Evolutionary conservation across 1,284 basidiomycete genomes (phyloP), one percentile per base, ranked within the genome.

Genomic region (Boletellus dicymbophilus): DNA sequence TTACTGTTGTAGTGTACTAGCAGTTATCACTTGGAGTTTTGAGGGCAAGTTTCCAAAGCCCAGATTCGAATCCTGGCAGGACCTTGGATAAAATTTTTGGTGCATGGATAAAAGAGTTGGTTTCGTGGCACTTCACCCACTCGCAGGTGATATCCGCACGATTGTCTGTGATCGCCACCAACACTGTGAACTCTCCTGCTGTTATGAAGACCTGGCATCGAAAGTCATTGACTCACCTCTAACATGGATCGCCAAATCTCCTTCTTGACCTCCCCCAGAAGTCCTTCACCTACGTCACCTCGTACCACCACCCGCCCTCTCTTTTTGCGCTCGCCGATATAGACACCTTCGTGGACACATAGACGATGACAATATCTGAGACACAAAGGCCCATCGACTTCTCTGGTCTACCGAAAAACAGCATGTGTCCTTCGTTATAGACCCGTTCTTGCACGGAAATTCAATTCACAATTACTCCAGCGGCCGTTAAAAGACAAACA

Each of bases 341-440:
- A 73, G 70, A 40, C 60, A 66, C 40, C 78, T 93, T 54, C 73
- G 79, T 57, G 70, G 77, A 52, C 86, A 91, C 73, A 73, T 90
- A 73, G 79, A 78, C 53, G 81, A 90, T 60, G 92, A 95, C 53
- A 85, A 83, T 58, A 92, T 88, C 27, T 92, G 90, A 90, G 77
- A 85, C 50, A 66, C 75, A 18, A 80, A 75, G 59, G 70, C 68
- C 3, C 66, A 82, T 23, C 60, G 56, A 21, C 83, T 82, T 53
- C 42, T 85, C 23, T 91, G 87, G 88, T 78, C 80, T 1, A 84
- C 80, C n/a, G 66, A 71, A 31, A 64, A 62, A 33, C 69, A 73
- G 25, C 55, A 60, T 2, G 58, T 58, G 20, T 64, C 63, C 6
- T 60, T 73, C 11, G 49, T 76, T 3, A 66, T 71, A 2, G 81